These are phyloP conservation scores for Leishmania arabica DNA, from an alignment of 208 protist genomes.

Conservation along the genomic window DNA sequence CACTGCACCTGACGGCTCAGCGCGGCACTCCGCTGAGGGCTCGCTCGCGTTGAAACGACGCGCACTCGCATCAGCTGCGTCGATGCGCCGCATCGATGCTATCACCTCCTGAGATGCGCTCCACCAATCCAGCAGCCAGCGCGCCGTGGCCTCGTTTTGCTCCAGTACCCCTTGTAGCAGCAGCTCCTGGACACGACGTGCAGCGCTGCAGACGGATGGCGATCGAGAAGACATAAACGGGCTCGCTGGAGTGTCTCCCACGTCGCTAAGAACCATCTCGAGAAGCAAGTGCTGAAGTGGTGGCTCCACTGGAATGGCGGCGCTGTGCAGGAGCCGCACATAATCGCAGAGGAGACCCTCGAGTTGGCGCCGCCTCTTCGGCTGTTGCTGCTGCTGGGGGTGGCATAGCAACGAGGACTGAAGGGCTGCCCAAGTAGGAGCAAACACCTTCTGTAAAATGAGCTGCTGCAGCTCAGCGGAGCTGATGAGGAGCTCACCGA, in stretches of 20 bases:
- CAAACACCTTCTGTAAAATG: slow-evolving; percentile 15
- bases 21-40: not conserved
- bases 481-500: not conserved
- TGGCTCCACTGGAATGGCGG: not conserved
- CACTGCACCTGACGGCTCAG: not conserved
- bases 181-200: slow-evolving; percentile 15
- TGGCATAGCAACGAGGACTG: not conserved
- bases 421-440: slow-evolving; percentile 11
- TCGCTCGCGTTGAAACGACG: not conserved
- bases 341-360: slow-evolving; percentile 24
- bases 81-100: not conserved
- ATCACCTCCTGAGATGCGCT: not conserved
- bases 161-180: slow-evolving; percentile 22
- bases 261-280: slow-evolving; percentile 20
- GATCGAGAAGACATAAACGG: no score
- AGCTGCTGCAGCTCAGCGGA: slow-evolving; percentile 7
- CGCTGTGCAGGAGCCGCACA: slow-evolving; percentile 23
- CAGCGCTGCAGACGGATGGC: not conserved
- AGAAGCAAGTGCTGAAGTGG: slow-evolving; percentile 19
- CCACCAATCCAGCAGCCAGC: slow-evolving; percentile 26
- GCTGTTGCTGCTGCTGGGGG: slow-evolving; percentile 1
- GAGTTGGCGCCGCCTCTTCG: slow-evolving; percentile 1
- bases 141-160: slow-evolving; percentile 12
- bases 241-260: not conserved
- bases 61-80: not conserved